Evolutionary conservation across 2,329 filamentous ascomycete species (phyloP).

Genomic region (Cadophora luteo-olivacea): DNA sequence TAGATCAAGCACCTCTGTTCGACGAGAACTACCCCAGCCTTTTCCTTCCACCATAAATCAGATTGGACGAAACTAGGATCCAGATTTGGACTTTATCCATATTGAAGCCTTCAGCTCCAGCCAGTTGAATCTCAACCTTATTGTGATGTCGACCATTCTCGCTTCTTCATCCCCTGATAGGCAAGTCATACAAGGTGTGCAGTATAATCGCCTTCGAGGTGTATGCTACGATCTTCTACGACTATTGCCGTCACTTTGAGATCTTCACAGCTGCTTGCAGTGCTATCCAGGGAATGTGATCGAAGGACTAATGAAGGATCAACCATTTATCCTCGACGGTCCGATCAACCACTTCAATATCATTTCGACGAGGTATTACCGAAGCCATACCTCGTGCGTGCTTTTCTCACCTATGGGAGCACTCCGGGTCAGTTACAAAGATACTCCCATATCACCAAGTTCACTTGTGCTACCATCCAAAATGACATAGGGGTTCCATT

Average conservation of each 20-base stretch:
- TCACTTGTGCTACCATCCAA: background rate
- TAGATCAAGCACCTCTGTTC: too few species aligned
- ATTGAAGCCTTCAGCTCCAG: background rate
- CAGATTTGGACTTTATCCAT: slow-evolving; percentile 4
- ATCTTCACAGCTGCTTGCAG: background rate
- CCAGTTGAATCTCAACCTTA: background rate
- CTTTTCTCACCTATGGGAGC: background rate
- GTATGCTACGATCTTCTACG: background rate
- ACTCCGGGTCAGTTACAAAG: background rate
- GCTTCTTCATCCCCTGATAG: background rate
- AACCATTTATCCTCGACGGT: slow-evolving; percentile 11
- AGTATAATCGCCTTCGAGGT: background rate
- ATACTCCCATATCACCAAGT: background rate
- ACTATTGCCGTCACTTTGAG: background rate
- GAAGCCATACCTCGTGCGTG: background rate
- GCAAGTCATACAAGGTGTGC: background rate
- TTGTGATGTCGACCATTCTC: background rate
- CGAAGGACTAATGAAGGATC: background rate
- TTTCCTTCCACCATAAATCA: background rate
- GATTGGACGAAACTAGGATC: background rate
- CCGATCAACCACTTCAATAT: slow-evolving; percentile 1
- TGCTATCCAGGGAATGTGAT: background rate
- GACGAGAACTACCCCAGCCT: background rate
- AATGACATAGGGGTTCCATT: background rate
- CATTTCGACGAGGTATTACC: background rate